Percentiles rank a stretch among this genome's conserved stretches.
phyloP scores from a whole-genome alignment of 192 early-diverging fungal species.

The Coemansia umbellata region DNA sequence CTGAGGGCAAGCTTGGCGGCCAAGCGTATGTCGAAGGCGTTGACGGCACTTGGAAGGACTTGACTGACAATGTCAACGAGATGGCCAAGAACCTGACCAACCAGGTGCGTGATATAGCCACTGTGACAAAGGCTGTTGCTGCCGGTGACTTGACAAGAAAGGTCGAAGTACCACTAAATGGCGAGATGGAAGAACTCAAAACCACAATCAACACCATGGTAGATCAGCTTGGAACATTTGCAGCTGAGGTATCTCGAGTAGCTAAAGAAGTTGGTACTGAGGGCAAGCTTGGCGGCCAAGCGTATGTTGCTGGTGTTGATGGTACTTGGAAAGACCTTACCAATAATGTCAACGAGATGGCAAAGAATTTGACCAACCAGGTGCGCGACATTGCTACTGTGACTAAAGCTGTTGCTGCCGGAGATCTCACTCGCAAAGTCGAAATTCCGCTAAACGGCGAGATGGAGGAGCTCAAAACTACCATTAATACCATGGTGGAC shows the following conservation, averaged over 20 bases:
- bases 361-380: constrained; percentile 58
- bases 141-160: constrained; percentile 54
- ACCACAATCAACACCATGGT: constrained; percentile 66
- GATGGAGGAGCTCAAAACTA: constrained; percentile 55
- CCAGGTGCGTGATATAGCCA: constrained; percentile 59
- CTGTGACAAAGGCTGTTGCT: constrained; percentile 57
- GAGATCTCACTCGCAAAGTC: constrained; percentile 58
- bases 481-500: constrained; percentile 59
- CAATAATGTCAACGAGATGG: constrained; percentile 62
- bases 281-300: constrained; percentile 62
- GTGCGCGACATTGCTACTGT: constrained; percentile 58
- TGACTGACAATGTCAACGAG: constrained; percentile 63
- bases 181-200: constrained; percentile 64
- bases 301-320: constrained; percentile 39
- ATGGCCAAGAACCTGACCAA: constrained; percentile 62
- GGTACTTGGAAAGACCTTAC: constrained; percentile 63
- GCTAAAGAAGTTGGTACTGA: constrained; percentile 66
- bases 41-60: constrained; percentile 62
- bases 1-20: constrained; percentile 61
- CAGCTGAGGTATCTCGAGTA: constrained; percentile 64
- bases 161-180: constrained; percentile 46
- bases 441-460: constrained; percentile 50
- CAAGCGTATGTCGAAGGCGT: constrained; percentile 57
- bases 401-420: constrained; percentile 55
- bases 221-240: constrained; percentile 56